Evolutionary conservation across 306 rosid species (phyloP), one percentile per base, ranked within the genome.

Genomic region (Corylus heterophylla): DNA sequence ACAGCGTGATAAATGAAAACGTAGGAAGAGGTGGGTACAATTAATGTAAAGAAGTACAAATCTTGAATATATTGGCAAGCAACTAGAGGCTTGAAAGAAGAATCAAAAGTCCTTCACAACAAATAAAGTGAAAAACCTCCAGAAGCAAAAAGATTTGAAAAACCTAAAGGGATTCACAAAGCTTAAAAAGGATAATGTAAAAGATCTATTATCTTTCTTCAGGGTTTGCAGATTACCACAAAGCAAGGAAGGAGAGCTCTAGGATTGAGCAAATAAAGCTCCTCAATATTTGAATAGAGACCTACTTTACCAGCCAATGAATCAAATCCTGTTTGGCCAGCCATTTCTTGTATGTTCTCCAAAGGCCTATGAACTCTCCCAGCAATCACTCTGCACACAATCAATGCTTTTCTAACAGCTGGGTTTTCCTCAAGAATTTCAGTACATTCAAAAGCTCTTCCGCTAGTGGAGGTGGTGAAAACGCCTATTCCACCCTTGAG

Each of bases 381-480:
- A 64, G 98, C 98, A 77, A 93, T 86, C 22, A 91, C 98, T 81
- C 98, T 89, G 81, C 97, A 93, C 0, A 93, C 94, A 48, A 93
- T 87, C 44, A 91, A 76, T 47, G 93, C 93, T 73, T 93, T 93
- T 69, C 92, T 88, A 10, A 74, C 8, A 13, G 82, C 69, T 3
- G 86, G 78, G 39, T 80, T 85, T 69, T 86, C 90, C 5, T 84
- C 89, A 18, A 67, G 25, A 39, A 75, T 79, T 84, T 89, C 88
- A 63, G 88, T 89, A 17, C 87, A 83, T 76, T 93, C 98, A 73
- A 85, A 93, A 39, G 99, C 99, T 74, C 93, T 89, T 58, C 93
- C 98, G 71, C 99, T 95, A 8, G 99, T 95, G 0, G 98, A 95
- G 37, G 98, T 95, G 52, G 99, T 91, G 81, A 95, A 95, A 59